These are phyloP conservation scores for Cyberlindnera subsufficiens DNA, from an alignment of 805 yeast genomes.

Conservation along the genomic window DNA sequence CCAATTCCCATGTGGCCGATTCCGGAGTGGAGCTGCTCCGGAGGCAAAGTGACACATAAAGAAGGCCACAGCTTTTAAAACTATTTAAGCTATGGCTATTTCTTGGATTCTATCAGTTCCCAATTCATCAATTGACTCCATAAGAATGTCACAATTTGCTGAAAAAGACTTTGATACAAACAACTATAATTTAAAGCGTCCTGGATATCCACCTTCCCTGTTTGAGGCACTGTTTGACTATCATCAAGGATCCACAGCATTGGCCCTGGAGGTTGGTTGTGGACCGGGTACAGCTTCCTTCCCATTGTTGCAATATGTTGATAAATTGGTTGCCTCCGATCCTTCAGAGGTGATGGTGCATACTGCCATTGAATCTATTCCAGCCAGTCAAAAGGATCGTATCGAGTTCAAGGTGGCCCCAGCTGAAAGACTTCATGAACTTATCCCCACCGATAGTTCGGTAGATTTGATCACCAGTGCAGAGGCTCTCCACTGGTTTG, in stretches of 20 bases:
- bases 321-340: slow-evolving; percentile 50
- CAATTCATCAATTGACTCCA: not conserved
- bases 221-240: slow-evolving; percentile 36
- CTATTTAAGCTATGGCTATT: no score
- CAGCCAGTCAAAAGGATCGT: slow-evolving; percentile 13
- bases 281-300: slow-evolving; percentile 67
- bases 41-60: no score
- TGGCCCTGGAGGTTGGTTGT: slow-evolving; percentile 60
- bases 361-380: slow-evolving; percentile 27
- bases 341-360: slow-evolving; percentile 47
- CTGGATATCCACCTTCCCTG: slow-evolving; percentile 53
- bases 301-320: slow-evolving; percentile 38
- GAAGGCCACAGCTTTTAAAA: no score
- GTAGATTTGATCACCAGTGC: slow-evolving; percentile 62
- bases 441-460: slow-evolving; percentile 22
- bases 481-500: slow-evolving; percentile 75
- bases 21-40: no score
- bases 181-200: slow-evolving; percentile 49
- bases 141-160: slow-evolving; percentile 51
- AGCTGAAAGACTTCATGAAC: slow-evolving; percentile 23
- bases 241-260: slow-evolving; percentile 28
- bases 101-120: no score
- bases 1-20: no score
- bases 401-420: slow-evolving; percentile 16
- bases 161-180: slow-evolving; percentile 42